Conservation (phyloP, 2,329 filamentous ascomycete species). For the Periconia sp. region DNA sequence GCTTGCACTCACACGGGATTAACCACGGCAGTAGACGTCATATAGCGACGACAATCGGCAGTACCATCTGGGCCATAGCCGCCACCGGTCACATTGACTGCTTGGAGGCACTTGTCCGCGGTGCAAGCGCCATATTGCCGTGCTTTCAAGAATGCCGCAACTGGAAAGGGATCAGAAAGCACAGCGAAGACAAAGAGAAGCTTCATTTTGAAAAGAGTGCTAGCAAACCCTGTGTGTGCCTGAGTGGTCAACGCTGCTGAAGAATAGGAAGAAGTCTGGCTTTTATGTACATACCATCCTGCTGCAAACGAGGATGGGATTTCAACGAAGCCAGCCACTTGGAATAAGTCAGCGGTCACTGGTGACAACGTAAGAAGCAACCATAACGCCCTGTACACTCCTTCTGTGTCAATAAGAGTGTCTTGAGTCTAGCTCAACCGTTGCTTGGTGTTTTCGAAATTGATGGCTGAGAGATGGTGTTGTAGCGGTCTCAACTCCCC, state of each 20-base stretch:
- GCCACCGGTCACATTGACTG: slow-evolving; percentile 22
- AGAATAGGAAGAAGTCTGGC: not conserved
- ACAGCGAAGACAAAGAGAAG: slow-evolving; percentile 12
- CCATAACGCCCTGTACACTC: slow-evolving; percentile 6
- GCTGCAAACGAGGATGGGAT: not conserved
- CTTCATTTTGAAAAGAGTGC: slow-evolving; percentile 25
- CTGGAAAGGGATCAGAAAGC: slow-evolving; percentile 9
- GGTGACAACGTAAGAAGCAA: not conserved
- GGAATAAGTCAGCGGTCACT: not conserved
- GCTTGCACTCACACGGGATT: slow-evolving; percentile 24
- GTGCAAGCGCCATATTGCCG: slow-evolving; percentile 19
- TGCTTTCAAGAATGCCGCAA: slow-evolving; percentile 17
- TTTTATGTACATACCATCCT: slow-evolving; percentile 3
- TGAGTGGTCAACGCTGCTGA: not conserved
- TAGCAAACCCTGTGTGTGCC: not conserved
- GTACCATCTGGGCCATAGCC: slow-evolving; percentile 15
- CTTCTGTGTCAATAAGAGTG: not conserved
- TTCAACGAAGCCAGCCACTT: not conserved
- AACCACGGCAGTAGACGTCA: slow-evolving; percentile 28
- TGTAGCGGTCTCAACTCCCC: not conserved
- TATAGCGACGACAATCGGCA: slow-evolving; percentile 24
- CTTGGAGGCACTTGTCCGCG: slow-evolving; percentile 26
- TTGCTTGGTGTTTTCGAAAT: slow-evolving; percentile 1
- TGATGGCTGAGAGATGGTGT: slow-evolving; percentile 1
- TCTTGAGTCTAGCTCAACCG: not conserved